Evolutionary conservation across 179 eudicot genomes (phyloP).

Genomic region (Spinacia oleracea): DNA sequence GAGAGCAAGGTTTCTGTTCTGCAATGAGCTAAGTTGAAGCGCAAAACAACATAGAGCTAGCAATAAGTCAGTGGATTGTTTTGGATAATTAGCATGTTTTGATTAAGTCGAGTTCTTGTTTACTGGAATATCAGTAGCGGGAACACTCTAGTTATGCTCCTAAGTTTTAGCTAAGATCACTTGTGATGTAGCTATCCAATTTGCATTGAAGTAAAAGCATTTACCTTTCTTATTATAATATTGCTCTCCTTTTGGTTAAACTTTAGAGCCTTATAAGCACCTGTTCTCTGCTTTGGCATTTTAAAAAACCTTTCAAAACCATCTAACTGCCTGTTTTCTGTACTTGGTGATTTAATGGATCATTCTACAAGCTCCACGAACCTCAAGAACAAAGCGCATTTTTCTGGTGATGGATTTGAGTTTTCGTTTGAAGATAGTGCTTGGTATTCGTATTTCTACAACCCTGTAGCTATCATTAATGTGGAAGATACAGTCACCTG

Average conservation of each 20-base stretch:
- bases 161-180: too few relatives aligned
- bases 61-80: too few relatives aligned
- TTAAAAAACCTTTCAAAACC: constrained; percentile 2
- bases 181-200: too few relatives aligned
- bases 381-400: constrained; percentile 8
- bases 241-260: background rate
- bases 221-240: too few relatives aligned
- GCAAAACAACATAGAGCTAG: too few relatives aligned
- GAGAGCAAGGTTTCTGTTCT: too few relatives aligned
- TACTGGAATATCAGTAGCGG: too few relatives aligned
- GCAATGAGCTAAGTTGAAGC: too few relatives aligned
- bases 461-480: constrained; percentile 4
- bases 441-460: constrained; percentile 30
- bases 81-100: too few relatives aligned
- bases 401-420: background rate
- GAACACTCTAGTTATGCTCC: too few relatives aligned
- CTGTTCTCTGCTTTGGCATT: background rate
- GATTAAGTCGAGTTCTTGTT: too few relatives aligned
- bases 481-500: background rate
- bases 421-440: constrained; percentile 31
- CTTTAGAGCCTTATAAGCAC: background rate
- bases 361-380: constrained; percentile 39
- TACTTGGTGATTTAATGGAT: constrained; percentile 18
- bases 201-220: too few relatives aligned
- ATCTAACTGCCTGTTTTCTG: background rate